Percentiles rank a stretch among this genome's conserved stretches.
These are phyloP conservation scores for Lyophyllum decastes DNA, from an alignment of 768 basidiomycete species.

Conservation along the genomic window DNA sequence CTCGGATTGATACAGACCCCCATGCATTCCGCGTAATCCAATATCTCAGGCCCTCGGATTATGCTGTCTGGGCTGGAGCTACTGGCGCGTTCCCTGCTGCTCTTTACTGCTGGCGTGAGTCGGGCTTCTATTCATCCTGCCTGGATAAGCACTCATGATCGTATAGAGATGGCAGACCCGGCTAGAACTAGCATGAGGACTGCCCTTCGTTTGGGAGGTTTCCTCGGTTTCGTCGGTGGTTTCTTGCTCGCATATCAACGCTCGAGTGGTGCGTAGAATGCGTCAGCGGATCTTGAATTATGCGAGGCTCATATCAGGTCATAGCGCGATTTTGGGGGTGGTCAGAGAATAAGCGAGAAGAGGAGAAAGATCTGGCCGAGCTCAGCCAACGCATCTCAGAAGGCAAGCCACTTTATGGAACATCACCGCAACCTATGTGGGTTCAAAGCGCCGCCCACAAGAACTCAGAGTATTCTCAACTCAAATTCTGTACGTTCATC, in stretches of 20 bases:
- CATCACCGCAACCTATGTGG: slow-evolving; percentile 80
- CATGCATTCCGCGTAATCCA: slow-evolving; percentile 84
- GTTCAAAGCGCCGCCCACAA: slow-evolving; percentile 84
- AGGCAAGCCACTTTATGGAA: slow-evolving; percentile 87
- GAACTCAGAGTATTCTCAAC: slow-evolving; percentile 91
- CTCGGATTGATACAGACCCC: slow-evolving; percentile 93
- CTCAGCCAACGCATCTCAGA: slow-evolving; percentile 70
- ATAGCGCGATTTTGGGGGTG: slow-evolving; percentile 95
- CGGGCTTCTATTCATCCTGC: slow-evolving; percentile 2
- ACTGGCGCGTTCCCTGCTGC: slow-evolving; percentile 83
- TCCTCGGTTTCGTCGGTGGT: slow-evolving; percentile 86
- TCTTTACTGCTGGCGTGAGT: slow-evolving; percentile 81
- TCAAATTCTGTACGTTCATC: slow-evolving; percentile 78
- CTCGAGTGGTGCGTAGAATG: slow-evolving; percentile 69
- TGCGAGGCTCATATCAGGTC: not conserved
- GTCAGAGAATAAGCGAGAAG: slow-evolving; percentile 86
- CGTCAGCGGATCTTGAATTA: not conserved
- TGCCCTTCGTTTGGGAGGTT: slow-evolving; percentile 54
- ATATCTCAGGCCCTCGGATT: slow-evolving; percentile 89
- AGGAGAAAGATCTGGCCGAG: slow-evolving; percentile 75
- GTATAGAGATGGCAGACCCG: slow-evolving; percentile 52
- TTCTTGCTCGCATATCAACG: slow-evolving; percentile 93
- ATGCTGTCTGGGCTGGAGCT: slow-evolving; percentile 77
- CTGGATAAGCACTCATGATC: slow-evolving; percentile 9
- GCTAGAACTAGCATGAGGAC: slow-evolving; percentile 38